phyloP scores from a whole-genome alignment of 495 filamentous ascomycete genomes.

The Talaromyces wortmannii region DNA sequence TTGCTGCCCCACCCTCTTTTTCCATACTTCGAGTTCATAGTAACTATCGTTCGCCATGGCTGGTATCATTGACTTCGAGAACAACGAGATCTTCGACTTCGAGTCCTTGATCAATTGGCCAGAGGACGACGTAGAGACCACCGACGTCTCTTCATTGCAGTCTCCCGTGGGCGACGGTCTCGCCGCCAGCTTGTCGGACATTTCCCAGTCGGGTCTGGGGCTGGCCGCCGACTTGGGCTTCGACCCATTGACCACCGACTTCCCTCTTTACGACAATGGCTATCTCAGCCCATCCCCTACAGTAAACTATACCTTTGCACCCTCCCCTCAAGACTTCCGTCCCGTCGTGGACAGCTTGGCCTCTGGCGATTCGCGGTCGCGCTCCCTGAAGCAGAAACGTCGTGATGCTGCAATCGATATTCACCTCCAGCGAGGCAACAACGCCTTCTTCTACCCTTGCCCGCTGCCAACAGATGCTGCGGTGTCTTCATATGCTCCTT shows the following conservation, averaged over 20 bases:
- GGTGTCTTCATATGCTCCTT: constrained; percentile 1
- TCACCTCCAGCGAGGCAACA: constrained; percentile 31
- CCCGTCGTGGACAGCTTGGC: constrained; percentile 9
- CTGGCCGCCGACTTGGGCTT: not conserved
- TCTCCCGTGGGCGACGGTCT: constrained; percentile 2
- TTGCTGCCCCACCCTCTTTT: not conserved
- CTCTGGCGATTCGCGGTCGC: constrained; percentile 21
- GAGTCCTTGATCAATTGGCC: constrained; percentile 16
- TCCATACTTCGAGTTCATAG: not conserved
- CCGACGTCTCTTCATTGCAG: constrained; percentile 1
- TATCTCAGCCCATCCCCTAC: not conserved
- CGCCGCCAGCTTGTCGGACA: constrained; percentile 15
- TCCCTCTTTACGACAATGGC: not conserved
- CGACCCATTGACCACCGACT: not conserved
- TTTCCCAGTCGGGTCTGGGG: not conserved
- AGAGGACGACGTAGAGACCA: constrained; percentile 12
- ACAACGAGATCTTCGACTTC: constrained; percentile 33
- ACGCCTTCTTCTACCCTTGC: constrained; percentile 9
- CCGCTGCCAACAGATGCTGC: not conserved
- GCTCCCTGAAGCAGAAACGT: constrained; percentile 37
- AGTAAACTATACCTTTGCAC: not conserved
- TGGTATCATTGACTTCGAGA: constrained; percentile 7
- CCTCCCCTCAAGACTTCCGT: constrained; percentile 2
- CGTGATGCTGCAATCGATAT: constrained; percentile 36
- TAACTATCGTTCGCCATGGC: constrained; percentile 12